Evolutionary conservation across 108 stramenopile genomes (phyloP), one percentile per base, ranked within the genome.

Genomic region (Parietichytrium sp.): DNA sequence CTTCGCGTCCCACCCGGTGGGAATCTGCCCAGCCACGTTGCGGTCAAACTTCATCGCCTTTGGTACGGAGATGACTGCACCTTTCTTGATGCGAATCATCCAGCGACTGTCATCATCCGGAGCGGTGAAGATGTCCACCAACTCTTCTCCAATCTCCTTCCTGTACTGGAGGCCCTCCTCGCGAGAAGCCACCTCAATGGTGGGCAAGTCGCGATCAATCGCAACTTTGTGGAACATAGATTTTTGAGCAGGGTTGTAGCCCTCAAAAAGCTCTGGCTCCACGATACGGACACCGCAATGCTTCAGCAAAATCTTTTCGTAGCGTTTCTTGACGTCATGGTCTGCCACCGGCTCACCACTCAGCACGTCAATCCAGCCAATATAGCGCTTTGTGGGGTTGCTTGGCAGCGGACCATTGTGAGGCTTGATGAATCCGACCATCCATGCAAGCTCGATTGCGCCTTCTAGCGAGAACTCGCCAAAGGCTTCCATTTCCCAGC

Each of bases 1-100:
- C 15, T 29, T 29, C 6, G 81, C 55, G 33, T 82, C 61, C 81
- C 81, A 82, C 4, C 81, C 81, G 38, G 81, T 82, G 18, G 81
- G 81, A 7, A 82, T n/a, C 81, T 82, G 81, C 48, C 81, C 81
- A 4, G 81, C 81, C 18, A 82, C 33, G 8, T 72, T 79, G 47
- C 81, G 54, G 49, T 82, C 49, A 31, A 82, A 82, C 7, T 27
- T 4, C 27, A 82, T 47, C 48, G 81, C 81, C 48, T 27, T 16
- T 26, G 81, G 29, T 7, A 82, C 29, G 18, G 61, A 77, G 4
- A 82, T 29, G 16, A 18, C 42, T 42, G 81, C 81, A n/a, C 81
- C 81, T 33, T 47, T 47, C 31, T 31, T 33, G 25, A 82, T 25
- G 13, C 81, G 81, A 29, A 82, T 78, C 54, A 79, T 26, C 55